Percentiles rank a stretch among this genome's conserved stretches.
Conservation (phyloP, 768 basidiomycete species). For the Mycena epipterygia region DNA sequence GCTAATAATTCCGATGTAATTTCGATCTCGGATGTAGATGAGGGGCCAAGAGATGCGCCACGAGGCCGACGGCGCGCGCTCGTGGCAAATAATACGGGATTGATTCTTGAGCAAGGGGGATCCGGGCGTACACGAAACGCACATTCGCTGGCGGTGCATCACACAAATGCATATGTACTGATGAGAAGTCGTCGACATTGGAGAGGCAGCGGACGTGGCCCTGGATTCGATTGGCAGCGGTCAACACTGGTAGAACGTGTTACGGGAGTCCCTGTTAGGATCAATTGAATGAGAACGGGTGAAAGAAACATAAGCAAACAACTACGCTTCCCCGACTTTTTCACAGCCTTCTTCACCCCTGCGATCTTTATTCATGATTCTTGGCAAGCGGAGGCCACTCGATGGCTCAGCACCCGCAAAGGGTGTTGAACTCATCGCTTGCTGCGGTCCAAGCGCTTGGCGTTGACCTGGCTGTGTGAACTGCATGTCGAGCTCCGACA, state of each 20-base stretch:
- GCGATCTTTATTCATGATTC: no score
- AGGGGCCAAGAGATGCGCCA: background rate
- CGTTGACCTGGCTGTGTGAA: no score
- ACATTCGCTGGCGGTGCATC: background rate
- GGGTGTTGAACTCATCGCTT: no score
- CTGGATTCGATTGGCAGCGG: conserved; percentile 25
- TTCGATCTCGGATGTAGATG: background rate
- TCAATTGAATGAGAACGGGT: background rate
- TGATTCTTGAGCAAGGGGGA: conserved; percentile 5
- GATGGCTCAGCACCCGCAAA: no score
- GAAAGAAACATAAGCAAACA: background rate
- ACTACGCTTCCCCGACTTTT: no score
- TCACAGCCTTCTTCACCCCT: no score
- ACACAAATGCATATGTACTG: background rate
- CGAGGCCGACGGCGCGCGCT: conserved; percentile 12
- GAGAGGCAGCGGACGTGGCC: conserved; percentile 1
- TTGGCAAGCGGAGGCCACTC: no score
- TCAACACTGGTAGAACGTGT: background rate
- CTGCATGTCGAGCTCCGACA: no score
- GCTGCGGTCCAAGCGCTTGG: no score
- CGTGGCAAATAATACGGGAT: background rate
- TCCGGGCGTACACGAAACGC: conserved; percentile 11
- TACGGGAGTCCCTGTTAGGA: background rate
- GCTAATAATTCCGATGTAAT: background rate
- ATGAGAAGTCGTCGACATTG: background rate